Evolutionary conservation across 306 rosid genomes (phyloP), one percentile per base, ranked within the genome.

Genomic region (Begonia peltatifolia): DNA sequence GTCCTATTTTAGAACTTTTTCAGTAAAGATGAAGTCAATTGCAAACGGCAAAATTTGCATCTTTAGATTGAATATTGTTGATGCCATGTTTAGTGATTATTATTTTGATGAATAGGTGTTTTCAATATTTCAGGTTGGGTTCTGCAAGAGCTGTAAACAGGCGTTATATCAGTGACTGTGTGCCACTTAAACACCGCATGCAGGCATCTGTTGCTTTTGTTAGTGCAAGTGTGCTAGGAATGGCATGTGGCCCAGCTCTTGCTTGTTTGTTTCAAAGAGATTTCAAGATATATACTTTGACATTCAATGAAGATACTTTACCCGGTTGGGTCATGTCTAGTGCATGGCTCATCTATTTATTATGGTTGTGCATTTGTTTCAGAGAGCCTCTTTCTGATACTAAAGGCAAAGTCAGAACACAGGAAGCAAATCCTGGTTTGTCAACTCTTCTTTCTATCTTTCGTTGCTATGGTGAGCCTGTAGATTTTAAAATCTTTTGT

Each of bases 221-320:
- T 9, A 84, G 94, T 62, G 92, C 96, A 38, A 77, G 92, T 49
- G 96, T 94, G 4, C 71, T 87, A 47, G 81, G 81, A 57, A 76
- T 76, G 71, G 81, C 81, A 5, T 71, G 69, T 57, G 81, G 81
- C 47, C 81, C 81, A 49, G 81, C 81, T 61, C 72, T 76, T 55
- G 71, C 81, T 67, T 60, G 69, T 46, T 54, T 76, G 46, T 53
- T 76, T 20, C 72, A 62, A 56, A 76, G 60, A 17, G 38, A 76
- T 56, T 67, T 76, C 60, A 76, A 76, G 74, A 68, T 76, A 36
- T 71, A 30, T 52, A 71, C 55, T 9, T 14, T 76, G 38, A 76
- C 81, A 25, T 76, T 76, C 63, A 76, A 76, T 48, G 71, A 67
- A 59, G 67, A 60, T n/a, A 76, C 81, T 38, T 68, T 76, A 55